Percentiles rank a stretch among this genome's conserved stretches.
phyloP scores from a whole-genome alignment of 1,139 yeast genomes.

The Suhomyces panamericanus region DNA sequence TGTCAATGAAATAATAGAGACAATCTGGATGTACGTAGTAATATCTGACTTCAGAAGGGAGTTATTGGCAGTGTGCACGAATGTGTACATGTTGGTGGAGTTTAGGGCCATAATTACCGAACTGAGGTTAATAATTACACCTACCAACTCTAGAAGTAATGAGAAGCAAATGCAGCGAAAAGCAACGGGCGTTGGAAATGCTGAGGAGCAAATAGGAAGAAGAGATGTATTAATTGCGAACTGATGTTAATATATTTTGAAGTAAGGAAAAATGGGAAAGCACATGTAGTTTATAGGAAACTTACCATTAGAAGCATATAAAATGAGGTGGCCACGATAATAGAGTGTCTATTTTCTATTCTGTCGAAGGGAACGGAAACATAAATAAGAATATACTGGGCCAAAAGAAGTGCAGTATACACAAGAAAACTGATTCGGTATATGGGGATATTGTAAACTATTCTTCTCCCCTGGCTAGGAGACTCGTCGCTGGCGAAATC shows the following conservation, averaged over 20 bases:
- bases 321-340: conserved; percentile 9
- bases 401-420: conserved; percentile 33
- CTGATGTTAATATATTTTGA: not conserved
- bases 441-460: not conserved
- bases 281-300: not conserved
- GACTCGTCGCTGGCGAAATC: not conserved
- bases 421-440: conserved; percentile 5
- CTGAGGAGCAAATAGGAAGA: not conserved
- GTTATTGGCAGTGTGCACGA: conserved; percentile 22
- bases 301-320: not conserved
- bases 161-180: conserved; percentile 16
- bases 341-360: conserved; percentile 40
- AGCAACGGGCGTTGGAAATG: conserved; percentile 8
- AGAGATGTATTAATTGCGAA: not conserved
- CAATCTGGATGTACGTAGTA: conserved; percentile 25
- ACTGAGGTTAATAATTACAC: conserved; percentile 21
- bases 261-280: not conserved
- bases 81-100: conserved; percentile 28
- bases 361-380: conserved; percentile 45
- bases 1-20: conserved; percentile 13
- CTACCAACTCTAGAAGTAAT: conserved; percentile 23
- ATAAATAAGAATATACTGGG: conserved; percentile 42
- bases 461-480: not conserved
- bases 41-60: conserved; percentile 24
- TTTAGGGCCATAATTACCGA: conserved; percentile 24